Conservation (phyloP, 2,329 filamentous ascomycete species). For the Monosporascus ibericus region DNA sequence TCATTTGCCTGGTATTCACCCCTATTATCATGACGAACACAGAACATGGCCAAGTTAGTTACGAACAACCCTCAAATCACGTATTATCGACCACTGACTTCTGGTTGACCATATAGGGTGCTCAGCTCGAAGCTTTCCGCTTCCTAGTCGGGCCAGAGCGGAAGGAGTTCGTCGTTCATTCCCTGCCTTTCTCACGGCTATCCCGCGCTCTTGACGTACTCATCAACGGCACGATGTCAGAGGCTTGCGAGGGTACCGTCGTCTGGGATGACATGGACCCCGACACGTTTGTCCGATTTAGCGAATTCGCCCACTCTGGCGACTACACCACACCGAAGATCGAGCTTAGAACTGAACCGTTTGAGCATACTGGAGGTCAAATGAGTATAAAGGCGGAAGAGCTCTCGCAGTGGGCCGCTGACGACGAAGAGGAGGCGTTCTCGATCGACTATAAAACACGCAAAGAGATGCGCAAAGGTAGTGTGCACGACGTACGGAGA, state of each 20-base stretch:
- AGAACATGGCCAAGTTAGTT: neutral
- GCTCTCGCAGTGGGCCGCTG: neutral
- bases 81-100: neutral
- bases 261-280: constrained; percentile 2
- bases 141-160: neutral
- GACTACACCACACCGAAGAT: neutral
- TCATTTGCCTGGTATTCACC: neutral
- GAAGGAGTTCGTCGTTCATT: constrained; percentile 2
- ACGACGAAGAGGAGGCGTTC: neutral
- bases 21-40: neutral
- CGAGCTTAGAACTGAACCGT: neutral
- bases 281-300: neutral
- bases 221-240: neutral
- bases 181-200: constrained; percentile 1
- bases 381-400: neutral
- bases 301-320: constrained; percentile 3
- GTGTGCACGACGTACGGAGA: neutral
- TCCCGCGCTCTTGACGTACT: neutral
- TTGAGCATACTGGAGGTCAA: neutral
- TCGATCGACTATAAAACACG: neutral
- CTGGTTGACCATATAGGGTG: neutral
- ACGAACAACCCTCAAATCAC: neutral
- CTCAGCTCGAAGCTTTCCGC: constrained; percentile 1
- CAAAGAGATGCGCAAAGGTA: neutral
- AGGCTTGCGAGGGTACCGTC: neutral